Evolutionary conservation across 2,329 filamentous ascomycete genomes (phyloP).

Genomic region (Pyrenophora seminiperda): DNA sequence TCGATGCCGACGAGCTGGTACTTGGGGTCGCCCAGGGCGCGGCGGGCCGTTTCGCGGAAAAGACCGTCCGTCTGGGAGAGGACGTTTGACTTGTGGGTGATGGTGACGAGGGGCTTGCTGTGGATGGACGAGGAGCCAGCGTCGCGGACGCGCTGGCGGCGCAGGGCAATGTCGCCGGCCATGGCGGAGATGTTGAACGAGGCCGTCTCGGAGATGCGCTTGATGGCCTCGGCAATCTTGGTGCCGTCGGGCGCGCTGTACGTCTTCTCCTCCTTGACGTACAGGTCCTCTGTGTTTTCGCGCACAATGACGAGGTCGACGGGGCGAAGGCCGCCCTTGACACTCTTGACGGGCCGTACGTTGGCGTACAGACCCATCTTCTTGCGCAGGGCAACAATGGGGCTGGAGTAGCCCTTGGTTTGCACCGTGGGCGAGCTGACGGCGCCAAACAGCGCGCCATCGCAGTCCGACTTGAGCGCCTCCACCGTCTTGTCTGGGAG

Average conservation of each 20-base stretch:
- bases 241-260: slow-evolving; percentile 71
- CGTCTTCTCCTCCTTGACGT: slow-evolving; percentile 95
- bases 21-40: slow-evolving; percentile 68
- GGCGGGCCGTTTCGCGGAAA: slow-evolving; percentile 80
- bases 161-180: slow-evolving; percentile 90
- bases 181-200: slow-evolving; percentile 86
- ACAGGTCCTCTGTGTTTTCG: slow-evolving; percentile 98
- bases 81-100: slow-evolving; percentile 98
- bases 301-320: slow-evolving; percentile 98
- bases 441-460: slow-evolving; percentile 94
- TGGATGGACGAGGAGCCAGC: slow-evolving; percentile 65
- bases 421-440: slow-evolving; percentile 87
- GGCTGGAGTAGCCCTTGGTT: slow-evolving; percentile 93
- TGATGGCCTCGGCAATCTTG: slow-evolving; percentile 95
- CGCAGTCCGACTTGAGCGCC: slow-evolving; percentile 85
- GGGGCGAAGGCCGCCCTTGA: slow-evolving; percentile 65
- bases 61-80: slow-evolving; percentile 94
- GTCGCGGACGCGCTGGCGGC: slow-evolving; percentile 79
- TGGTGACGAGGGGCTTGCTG: slow-evolving; percentile 77
- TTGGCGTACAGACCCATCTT: slow-evolving; percentile 95
- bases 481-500: slow-evolving; percentile 91
- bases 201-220: slow-evolving; percentile 89
- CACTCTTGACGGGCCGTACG: slow-evolving; percentile 91
- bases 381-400: slow-evolving; percentile 96
- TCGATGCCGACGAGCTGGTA: slow-evolving; percentile 74